phyloP scores from a whole-genome alignment of 2,329 filamentous ascomycete genomes.

The Madurella mycetomatis region DNA sequence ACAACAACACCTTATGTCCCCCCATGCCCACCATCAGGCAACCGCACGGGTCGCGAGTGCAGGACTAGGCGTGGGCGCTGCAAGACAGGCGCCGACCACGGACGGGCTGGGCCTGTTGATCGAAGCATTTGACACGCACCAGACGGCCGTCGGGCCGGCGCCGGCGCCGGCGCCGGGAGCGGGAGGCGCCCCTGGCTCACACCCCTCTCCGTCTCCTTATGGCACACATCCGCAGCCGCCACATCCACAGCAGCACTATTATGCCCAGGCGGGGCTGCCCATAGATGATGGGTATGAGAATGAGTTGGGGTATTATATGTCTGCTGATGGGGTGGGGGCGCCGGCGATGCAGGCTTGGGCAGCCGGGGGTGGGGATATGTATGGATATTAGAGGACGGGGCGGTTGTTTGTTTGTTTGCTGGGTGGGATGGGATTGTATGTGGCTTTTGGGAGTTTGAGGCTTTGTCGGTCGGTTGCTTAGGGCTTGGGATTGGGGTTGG shows the following conservation, averaged over 20 bases:
- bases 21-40: background rate
- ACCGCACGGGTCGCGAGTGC: background rate
- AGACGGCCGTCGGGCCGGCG: constrained; percentile 19
- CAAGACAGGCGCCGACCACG: constrained; percentile 14
- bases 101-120: constrained; percentile 41
- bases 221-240: background rate
- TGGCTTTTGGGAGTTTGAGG: no score
- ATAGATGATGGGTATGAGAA: constrained; percentile 31
- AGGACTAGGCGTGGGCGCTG: background rate
- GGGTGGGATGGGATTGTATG: no score
- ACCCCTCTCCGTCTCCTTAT: no score
- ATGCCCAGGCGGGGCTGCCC: constrained; percentile 21
- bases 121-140: constrained; percentile 36
- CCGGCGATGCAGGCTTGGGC: constrained; percentile 25
- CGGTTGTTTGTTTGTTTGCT: background rate
- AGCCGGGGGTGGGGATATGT: constrained; percentile 21
- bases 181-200: background rate
- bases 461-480: no score
- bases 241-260: constrained; percentile 20
- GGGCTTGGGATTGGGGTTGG: no score
- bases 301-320: constrained; percentile 30
- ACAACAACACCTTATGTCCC: no score
- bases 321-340: constrained; percentile 18
- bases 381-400: constrained; percentile 19
- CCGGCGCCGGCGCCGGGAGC: background rate